These are phyloP conservation scores for Pseudonectria buxi DNA, from an alignment of 2,329 filamentous ascomycete genomes.

Conservation along the genomic window DNA sequence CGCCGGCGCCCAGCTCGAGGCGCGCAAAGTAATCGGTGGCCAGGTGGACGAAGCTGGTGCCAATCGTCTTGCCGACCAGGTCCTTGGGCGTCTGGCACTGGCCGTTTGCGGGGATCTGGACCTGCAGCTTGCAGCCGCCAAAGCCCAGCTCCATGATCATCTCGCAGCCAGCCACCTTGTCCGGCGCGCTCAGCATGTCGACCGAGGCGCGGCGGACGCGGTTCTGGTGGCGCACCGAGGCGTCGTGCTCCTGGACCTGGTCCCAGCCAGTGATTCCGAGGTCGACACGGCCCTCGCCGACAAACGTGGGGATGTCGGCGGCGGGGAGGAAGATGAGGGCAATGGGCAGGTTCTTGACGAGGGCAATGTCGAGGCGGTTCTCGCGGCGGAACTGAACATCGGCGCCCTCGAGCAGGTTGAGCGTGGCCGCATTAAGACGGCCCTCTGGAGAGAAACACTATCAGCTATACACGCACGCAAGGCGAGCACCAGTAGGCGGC, in stretches of 20 bases:
- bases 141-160: constrained; percentile 89
- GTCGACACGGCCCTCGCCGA: constrained; percentile 88
- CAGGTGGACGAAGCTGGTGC: constrained; percentile 88
- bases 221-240: constrained; percentile 45
- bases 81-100: constrained; percentile 61
- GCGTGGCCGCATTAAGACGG: constrained; percentile 76
- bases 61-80: constrained; percentile 85
- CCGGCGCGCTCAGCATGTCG: constrained; percentile 13
- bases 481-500: not conserved
- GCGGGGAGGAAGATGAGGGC: constrained; percentile 95
- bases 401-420: constrained; percentile 86
- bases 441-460: constrained; percentile 58
- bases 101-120: constrained; percentile 92
- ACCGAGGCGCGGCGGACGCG: constrained; percentile 41
- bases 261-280: constrained; percentile 92
- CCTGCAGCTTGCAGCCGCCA: constrained; percentile 84
- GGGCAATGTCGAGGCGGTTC: constrained; percentile 90
- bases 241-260: constrained; percentile 86
- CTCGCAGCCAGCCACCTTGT: constrained; percentile 59
- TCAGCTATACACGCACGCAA: constrained; percentile 4
- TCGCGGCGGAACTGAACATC: constrained; percentile 97
- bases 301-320: constrained; percentile 94
- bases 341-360: constrained; percentile 94
- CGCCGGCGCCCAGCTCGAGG: constrained; percentile 56
- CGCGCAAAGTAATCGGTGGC: constrained; percentile 75